phyloP scores from a whole-genome alignment of 2,329 filamentous ascomycete genomes.

The Helotiales sp. region DNA sequence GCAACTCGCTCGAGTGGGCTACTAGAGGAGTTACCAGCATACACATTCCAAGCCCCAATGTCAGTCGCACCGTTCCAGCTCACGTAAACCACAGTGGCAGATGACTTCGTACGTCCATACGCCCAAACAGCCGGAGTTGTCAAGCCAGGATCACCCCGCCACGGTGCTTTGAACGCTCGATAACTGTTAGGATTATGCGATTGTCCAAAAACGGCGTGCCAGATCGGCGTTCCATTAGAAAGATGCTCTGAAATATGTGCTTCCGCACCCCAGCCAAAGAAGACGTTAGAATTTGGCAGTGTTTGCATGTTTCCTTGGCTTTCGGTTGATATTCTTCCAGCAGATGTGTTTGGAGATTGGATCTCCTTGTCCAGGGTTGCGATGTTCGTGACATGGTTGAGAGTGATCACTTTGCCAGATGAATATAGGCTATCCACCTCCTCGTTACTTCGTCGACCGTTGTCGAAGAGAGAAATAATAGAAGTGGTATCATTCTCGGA shows the following conservation, averaged over 20 bases:
- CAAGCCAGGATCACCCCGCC: background rate
- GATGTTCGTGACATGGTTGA: background rate
- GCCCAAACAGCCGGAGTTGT: background rate
- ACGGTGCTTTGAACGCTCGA: slow-evolving; percentile 8
- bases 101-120: background rate
- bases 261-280: background rate
- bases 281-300: background rate
- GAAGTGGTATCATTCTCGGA: background rate
- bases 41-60: background rate
- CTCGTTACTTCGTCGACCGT: background rate
- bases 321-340: background rate
- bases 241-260: background rate
- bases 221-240: background rate
- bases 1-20: too few species aligned
- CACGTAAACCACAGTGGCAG: background rate
- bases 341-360: background rate
- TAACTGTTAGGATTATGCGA: background rate
- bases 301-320: slow-evolving; percentile 4
- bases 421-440: background rate
- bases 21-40: background rate
- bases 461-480: slow-evolving; percentile 10
- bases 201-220: background rate
- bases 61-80: slow-evolving; percentile 12
- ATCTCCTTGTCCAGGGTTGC: background rate
- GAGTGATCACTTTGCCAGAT: background rate